Evolutionary conservation across 768 basidiomycete species (phyloP), one percentile per base, ranked within the genome.

Genomic region (Russula sp.): DNA sequence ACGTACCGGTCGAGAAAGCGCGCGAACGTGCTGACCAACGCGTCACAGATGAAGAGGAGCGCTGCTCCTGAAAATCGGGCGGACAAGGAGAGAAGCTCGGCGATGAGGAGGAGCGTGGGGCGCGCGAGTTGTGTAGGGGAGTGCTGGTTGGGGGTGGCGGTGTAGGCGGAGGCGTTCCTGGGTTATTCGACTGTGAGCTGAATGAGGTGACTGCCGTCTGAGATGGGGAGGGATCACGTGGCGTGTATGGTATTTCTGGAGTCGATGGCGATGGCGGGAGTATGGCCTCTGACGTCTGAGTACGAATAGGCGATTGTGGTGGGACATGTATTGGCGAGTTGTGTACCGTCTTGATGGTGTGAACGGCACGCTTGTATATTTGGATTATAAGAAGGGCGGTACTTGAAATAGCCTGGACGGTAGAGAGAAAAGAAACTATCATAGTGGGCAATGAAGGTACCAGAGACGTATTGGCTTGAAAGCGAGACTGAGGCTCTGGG

Each of bases 391-490:
- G 79, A 14, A 92, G 82, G 68, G 86, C 86, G 42, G 79, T 75
- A 10, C 88, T 85, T 0, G 91, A 91, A 38, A 92, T 73, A 7
- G 81, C 78, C 69, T 91, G 90, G 16, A 93, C 79, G 32, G 85
- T 80, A 14, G 92, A 90, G 24, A 95, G 86, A 22, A 90, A 75
- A 66, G 89, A 73, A 51, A 94, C 80, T 58, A 90, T 77, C 44
- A 91, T 72, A 56, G 78, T 77, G 42, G 88, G 80, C 64, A 80
- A 76, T 22, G 82, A 78, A 50, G 68, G 68, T 3, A 61, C 13
- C 9, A 30, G 10, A n/a, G 57, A 69, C 3, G 56, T 16, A n/a
- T 54, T 75, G 66, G 40, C 72, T 69, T 24, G 71, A 67, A 5
- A 75, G 69, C 18, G 74, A 49, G 42, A 68, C 72, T 59, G 72